A percentile compares a stretch with the other conserved stretches of the same genome.
These are phyloP conservation scores for Pyrenochaeta sp. DNA, from an alignment of 2,329 filamentous ascomycete species.

Conservation along the genomic window DNA sequence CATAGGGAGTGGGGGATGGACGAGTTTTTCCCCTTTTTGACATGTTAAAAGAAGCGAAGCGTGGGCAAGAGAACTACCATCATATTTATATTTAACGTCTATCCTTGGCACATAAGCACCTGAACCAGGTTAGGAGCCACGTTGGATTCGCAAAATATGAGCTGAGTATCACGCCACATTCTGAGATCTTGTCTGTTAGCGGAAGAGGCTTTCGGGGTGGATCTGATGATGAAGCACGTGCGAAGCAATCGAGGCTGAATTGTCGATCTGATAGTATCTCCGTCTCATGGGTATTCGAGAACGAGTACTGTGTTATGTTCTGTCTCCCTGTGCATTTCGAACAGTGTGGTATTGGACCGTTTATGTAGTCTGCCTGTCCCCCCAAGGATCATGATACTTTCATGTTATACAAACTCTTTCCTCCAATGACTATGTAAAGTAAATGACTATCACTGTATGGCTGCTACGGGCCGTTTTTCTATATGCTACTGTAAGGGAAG, in stretches of 20 bases:
- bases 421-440: too few species aligned
- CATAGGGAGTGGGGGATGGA: neutral
- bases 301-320: too few species aligned
- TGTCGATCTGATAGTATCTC: neutral
- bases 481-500: neutral
- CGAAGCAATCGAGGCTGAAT: neutral
- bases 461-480: neutral
- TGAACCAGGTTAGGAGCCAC: neutral
- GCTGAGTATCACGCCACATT: slow-evolving; percentile 42
- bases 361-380: too few species aligned
- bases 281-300: neutral
- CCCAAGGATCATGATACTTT: too few species aligned
- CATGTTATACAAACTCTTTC: too few species aligned
- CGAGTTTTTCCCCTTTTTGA: neutral
- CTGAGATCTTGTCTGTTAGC: slow-evolving; percentile 3
- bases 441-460: too few species aligned
- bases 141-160: slow-evolving; percentile 15
- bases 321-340: too few species aligned
- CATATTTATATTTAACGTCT: slow-evolving; percentile 2
- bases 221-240: slow-evolving; percentile 7
- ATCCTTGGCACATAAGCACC: neutral
- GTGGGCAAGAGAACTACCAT: neutral
- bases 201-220: neutral
- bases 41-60: too few species aligned
- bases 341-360: too few species aligned